A percentile compares a stretch with the other conserved stretches of the same genome.
phyloP scores from a whole-genome alignment of 139 green algal genomes.

The Bryopsis sp. region DNA sequence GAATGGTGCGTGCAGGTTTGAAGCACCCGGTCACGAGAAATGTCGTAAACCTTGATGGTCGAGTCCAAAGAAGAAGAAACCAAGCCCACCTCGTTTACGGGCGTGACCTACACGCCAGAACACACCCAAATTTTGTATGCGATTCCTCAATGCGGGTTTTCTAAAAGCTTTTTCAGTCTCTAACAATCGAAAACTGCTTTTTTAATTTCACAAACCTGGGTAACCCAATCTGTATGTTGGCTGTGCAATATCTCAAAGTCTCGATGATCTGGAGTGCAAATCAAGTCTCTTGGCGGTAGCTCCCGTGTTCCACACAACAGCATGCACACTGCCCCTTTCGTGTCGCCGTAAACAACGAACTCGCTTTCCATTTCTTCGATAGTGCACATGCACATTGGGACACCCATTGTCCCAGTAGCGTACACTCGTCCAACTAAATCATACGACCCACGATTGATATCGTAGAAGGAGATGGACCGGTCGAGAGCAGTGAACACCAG shows the following conservation, averaged over 20 bases:
- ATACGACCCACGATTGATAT: slow-evolving; percentile 53
- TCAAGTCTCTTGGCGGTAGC: slow-evolving; percentile 25
- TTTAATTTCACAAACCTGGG: slow-evolving; percentile 33
- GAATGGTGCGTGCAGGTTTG: slow-evolving; percentile 51
- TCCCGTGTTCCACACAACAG: slow-evolving; percentile 46
- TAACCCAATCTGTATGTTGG: slow-evolving; percentile 74
- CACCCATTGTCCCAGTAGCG: slow-evolving; percentile 47
- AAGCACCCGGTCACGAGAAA: slow-evolving; percentile 30
- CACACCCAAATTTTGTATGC: no score
- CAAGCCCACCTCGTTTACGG: slow-evolving; percentile 60
- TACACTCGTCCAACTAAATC: slow-evolving; percentile 53
- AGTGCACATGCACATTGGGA: slow-evolving; percentile 44
- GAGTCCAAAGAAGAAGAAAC: slow-evolving; percentile 58
- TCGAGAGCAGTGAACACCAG: slow-evolving; percentile 61
- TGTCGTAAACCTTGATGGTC: slow-evolving; percentile 45
- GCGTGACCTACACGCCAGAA: slow-evolving; percentile 34
- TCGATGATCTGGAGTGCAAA: slow-evolving; percentile 29
- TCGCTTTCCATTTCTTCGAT: slow-evolving; percentile 11
- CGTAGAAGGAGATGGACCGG: slow-evolving; percentile 62
- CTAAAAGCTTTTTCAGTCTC: no score
- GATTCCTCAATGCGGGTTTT: no score
- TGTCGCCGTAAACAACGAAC: slow-evolving; percentile 18
- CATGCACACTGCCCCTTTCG: slow-evolving; percentile 40
- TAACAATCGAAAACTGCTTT: slow-evolving; percentile 1
- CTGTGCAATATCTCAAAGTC: slow-evolving; percentile 57